These are phyloP conservation scores for Luffa acutangula DNA, from an alignment of 306 rosid genomes.

Conservation along the genomic window DNA sequence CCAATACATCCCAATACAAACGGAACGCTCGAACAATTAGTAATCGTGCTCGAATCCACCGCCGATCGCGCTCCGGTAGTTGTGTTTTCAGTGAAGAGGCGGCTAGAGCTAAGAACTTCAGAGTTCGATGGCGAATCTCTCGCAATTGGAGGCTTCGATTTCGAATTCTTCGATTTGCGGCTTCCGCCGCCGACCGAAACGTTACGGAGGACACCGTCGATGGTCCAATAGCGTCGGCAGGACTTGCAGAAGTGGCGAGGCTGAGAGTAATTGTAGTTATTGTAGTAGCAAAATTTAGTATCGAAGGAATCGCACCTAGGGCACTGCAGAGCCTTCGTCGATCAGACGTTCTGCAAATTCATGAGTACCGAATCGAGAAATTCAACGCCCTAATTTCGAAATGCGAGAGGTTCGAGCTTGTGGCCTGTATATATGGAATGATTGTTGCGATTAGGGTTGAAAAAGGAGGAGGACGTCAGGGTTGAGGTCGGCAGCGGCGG, in stretches of 20 bases:
- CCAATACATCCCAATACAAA: slow-evolving; percentile 32
- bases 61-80: neutral
- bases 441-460: neutral
- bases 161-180: slow-evolving; percentile 72
- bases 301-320: slow-evolving; percentile 79
- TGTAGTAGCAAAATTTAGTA: slow-evolving; percentile 93
- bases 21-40: slow-evolving; percentile 2
- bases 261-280: slow-evolving; percentile 90
- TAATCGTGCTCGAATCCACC: neutral
- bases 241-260: slow-evolving; percentile 90
- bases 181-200: slow-evolving; percentile 85
- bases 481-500: neutral
- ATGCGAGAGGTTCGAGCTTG: neutral
- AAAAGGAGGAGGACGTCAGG: neutral
- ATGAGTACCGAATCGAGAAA: neutral
- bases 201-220: slow-evolving; percentile 93
- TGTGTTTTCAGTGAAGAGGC: neutral
- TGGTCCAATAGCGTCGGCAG: slow-evolving; percentile 97
- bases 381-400: neutral
- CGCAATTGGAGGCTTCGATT: slow-evolving; percentile 7
- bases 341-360: neutral
- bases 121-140: slow-evolving; percentile 14
- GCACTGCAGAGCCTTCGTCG: slow-evolving; percentile 30
- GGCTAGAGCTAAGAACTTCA: neutral
- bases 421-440: neutral